Conservation (phyloP, 805 yeast species). For the Candida michaelii region DNA sequence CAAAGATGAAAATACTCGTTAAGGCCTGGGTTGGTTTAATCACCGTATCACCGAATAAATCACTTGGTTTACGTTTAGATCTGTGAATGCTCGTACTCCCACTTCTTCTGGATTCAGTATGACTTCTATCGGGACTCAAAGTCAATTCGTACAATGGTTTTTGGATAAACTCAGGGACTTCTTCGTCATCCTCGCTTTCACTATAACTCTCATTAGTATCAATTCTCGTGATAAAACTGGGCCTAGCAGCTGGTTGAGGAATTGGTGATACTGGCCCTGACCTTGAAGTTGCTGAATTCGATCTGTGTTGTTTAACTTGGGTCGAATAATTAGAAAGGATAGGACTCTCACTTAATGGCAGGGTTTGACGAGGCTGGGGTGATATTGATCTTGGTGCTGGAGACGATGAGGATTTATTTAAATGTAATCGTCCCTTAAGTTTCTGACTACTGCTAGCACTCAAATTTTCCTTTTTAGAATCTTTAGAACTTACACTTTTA, state of each 20-base stretch:
- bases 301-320: constrained; percentile 33
- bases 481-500: constrained; percentile 13
- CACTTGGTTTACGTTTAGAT: constrained; percentile 6
- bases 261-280: constrained; percentile 25
- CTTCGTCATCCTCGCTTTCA: constrained; percentile 1
- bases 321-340: constrained; percentile 24
- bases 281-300: constrained; percentile 22
- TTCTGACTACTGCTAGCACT: constrained; percentile 5
- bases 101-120: background rate
- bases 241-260: constrained; percentile 12
- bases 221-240: constrained; percentile 4
- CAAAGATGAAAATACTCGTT: constrained; percentile 36
- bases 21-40: constrained; percentile 20
- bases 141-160: background rate
- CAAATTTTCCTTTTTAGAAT: constrained; percentile 10
- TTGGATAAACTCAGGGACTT: too few species aligned
- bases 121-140: constrained; percentile 1
- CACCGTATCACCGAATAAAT: constrained; percentile 16
- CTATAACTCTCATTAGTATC: constrained; percentile 4
- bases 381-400: constrained; percentile 3
- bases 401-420: constrained; percentile 1
- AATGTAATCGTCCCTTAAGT: constrained; percentile 7
- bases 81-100: background rate
- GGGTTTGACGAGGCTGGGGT: constrained; percentile 10
- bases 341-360: constrained; percentile 6